These are phyloP conservation scores for Neurospora sp. DNA, from an alignment of 495 filamentous ascomycete species.

Conservation along the genomic window DNA sequence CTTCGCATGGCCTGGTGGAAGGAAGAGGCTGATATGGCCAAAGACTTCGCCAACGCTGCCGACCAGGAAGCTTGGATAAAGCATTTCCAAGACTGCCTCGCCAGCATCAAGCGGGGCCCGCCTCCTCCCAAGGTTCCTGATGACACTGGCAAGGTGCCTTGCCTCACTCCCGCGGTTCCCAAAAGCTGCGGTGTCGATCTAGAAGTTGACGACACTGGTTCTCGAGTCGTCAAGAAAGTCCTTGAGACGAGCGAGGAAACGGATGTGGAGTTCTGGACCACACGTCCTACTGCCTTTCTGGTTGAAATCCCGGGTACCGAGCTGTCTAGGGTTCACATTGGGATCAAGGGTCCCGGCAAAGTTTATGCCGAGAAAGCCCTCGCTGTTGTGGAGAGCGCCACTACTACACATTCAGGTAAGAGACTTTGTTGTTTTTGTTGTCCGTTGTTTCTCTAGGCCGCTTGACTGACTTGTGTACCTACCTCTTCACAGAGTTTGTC, in stretches of 20 bases:
- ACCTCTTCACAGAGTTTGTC: not conserved
- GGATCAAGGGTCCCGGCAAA: not conserved
- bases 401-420: not conserved
- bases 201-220: not conserved
- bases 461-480: not conserved
- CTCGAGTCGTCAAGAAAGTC: not conserved
- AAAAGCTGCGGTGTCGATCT: not conserved
- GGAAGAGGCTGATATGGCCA: too few species aligned
- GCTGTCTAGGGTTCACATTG: not conserved
- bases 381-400: not conserved
- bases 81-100: too few species aligned
- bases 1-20: too few species aligned
- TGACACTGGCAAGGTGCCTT: too few species aligned
- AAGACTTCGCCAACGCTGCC: too few species aligned
- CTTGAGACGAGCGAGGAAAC: not conserved
- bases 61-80: too few species aligned
- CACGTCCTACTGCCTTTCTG: not conserved
- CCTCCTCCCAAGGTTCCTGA: too few species aligned
- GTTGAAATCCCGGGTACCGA: not conserved
- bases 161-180: too few species aligned
- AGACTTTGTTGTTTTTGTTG: not conserved
- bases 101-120: too few species aligned
- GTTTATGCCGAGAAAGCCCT: not conserved
- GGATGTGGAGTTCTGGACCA: not conserved
- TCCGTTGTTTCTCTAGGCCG: not conserved